phyloP scores from a whole-genome alignment of 106 monocot species.

The Acorus gramineus region DNA sequence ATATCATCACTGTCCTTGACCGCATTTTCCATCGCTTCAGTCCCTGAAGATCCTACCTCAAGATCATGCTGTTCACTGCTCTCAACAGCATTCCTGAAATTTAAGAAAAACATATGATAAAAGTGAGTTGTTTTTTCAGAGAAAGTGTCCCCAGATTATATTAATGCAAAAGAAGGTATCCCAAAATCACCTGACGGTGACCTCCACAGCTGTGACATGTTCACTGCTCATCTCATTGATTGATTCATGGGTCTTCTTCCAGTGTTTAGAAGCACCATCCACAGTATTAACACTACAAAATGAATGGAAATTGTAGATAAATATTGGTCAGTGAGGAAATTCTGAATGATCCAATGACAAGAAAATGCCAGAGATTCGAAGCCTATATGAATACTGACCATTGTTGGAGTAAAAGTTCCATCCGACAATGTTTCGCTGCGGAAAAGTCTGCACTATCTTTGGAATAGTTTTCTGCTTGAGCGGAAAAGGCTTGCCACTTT shows the following conservation, averaged over 20 bases:
- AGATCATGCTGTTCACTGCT: constrained; percentile 59
- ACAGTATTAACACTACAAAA: too few relatives aligned
- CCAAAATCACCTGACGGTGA: constrained; percentile 38
- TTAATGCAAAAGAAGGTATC: background rate
- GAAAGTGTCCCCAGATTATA: background rate
- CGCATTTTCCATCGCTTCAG: constrained; percentile 37
- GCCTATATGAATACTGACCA: constrained; percentile 27
- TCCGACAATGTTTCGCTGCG: constrained; percentile 72
- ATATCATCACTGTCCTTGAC: constrained; percentile 29
- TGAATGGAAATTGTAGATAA: too few relatives aligned
- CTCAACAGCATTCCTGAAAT: constrained; percentile 36
- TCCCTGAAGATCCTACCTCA: constrained; percentile 39
- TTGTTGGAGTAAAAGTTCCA: constrained; percentile 53
- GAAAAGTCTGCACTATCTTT: constrained; percentile 52
- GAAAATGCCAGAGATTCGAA: too few relatives aligned
- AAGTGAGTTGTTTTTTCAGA: background rate
- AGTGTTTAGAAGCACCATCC: too few relatives aligned
- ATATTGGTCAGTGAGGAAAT: too few relatives aligned
- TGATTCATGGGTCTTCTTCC: too few relatives aligned
- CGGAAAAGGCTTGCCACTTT: constrained; percentile 70
- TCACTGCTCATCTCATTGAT: too few relatives aligned
- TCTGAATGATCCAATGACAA: too few relatives aligned
- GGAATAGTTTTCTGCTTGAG: constrained; percentile 35
- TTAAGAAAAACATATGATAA: background rate
- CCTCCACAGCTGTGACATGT: constrained; percentile 17